phyloP scores from a whole-genome alignment of 306 rosid species.

The Lathyrus oleraceus region DNA sequence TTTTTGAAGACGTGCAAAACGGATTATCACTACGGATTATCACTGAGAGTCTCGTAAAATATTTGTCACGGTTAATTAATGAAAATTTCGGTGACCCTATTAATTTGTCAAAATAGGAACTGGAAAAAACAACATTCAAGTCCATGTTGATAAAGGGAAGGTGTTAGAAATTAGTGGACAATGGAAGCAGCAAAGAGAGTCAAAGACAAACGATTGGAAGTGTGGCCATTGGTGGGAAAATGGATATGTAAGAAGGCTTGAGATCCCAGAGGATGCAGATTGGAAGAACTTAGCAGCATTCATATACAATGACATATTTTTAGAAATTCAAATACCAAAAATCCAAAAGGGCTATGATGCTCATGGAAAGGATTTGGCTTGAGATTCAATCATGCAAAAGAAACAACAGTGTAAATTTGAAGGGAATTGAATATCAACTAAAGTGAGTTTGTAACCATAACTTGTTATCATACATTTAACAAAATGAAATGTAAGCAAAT shows the following conservation, averaged over 20 bases:
- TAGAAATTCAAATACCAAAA: slow-evolving; percentile 75
- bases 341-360: slow-evolving; percentile 43
- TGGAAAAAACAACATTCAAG: slow-evolving; percentile 62
- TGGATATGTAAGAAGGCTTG: slow-evolving; percentile 91
- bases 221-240: slow-evolving; percentile 88
- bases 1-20: too few relatives aligned
- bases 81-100: slow-evolving; percentile 41
- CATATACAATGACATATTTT: slow-evolving; percentile 52
- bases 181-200: slow-evolving; percentile 69
- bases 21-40: too few relatives aligned
- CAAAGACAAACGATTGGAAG: slow-evolving; percentile 71
- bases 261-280: slow-evolving; percentile 92
- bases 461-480: slow-evolving; percentile 29
- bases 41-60: too few relatives aligned
- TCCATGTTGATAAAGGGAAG: slow-evolving; percentile 72
- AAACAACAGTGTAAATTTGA: slow-evolving; percentile 32
- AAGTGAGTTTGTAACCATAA: slow-evolving; percentile 42
- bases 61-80: slow-evolving; percentile 25
- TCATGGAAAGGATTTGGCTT: slow-evolving; percentile 46
- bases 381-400: slow-evolving; percentile 36
- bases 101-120: slow-evolving; percentile 59
- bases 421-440: not conserved
- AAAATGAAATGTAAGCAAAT: too few relatives aligned
- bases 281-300: slow-evolving; percentile 62
- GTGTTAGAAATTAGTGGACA: slow-evolving; percentile 83